Conservation (phyloP, 257 asterid genomes). For the Cordia subcordata region DNA sequence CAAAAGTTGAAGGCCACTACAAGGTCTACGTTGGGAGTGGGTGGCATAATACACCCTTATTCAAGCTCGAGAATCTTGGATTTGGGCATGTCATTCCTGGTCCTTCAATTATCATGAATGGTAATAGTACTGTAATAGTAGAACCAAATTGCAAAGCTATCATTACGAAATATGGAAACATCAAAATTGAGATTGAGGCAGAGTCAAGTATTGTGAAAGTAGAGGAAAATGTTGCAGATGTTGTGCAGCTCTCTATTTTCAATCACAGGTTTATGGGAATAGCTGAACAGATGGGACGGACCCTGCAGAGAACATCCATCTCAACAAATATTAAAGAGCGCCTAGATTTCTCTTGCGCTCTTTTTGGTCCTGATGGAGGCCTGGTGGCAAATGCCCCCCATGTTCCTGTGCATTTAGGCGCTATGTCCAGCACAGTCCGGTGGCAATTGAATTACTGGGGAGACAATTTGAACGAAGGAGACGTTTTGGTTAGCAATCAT, state of each 20-base stretch:
- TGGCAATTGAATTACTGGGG: conserved; percentile 95
- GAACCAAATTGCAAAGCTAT: conserved; percentile 75
- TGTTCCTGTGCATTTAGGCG: conserved; percentile 98
- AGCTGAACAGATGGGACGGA: conserved; percentile 99
- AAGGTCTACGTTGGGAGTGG: conserved; percentile 62
- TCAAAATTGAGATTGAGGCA: conserved; percentile 63
- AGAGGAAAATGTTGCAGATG: conserved; percentile 80
- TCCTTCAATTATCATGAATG: conserved; percentile 91
- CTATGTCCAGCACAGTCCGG: conserved; percentile 95
- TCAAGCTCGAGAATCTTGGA: conserved; percentile 63
- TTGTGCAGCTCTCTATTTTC: conserved; percentile 93
- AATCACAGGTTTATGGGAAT: conserved; percentile 95
- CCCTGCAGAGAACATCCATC: conserved; percentile 90
- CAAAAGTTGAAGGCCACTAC: conserved; percentile 44
- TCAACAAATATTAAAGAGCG: conserved; percentile 95
- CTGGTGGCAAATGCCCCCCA: conserved; percentile 98
- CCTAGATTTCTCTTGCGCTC: conserved; percentile 94
- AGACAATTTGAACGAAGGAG: conserved; percentile 71
- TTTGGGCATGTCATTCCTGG: conserved; percentile 61
- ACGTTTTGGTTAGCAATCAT: conserved; percentile 89
- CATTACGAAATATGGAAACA: conserved; percentile 74
- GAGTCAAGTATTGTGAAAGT: conserved; percentile 27
- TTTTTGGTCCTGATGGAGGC: conserved; percentile 94
- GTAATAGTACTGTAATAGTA: conserved; percentile 88
- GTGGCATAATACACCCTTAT: conserved; percentile 75